These are phyloP conservation scores for Ophiosphaerella narmari DNA, from an alignment of 2,329 filamentous ascomycete genomes.

Conservation along the genomic window DNA sequence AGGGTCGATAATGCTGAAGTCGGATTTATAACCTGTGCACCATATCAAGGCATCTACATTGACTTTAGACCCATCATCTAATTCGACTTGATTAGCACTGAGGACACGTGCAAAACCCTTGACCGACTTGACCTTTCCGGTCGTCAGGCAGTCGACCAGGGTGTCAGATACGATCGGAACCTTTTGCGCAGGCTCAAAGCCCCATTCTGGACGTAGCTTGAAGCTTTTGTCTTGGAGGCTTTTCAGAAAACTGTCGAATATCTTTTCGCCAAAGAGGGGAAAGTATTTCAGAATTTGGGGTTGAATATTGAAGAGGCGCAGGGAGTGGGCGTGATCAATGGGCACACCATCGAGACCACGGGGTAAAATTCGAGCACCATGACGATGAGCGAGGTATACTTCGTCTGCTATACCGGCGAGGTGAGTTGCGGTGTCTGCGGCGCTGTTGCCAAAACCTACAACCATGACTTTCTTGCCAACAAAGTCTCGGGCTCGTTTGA, in stretches of 20 bases:
- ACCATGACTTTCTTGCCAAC: slow-evolving; percentile 25
- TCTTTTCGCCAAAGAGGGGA: slow-evolving; percentile 15
- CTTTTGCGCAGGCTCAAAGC: slow-evolving; percentile 22
- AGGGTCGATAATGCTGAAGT: slow-evolving; percentile 31
- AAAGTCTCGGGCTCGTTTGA: slow-evolving; percentile 19
- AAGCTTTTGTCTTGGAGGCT: slow-evolving; percentile 26
- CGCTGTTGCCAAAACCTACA: slow-evolving; percentile 32
- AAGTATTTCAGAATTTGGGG: slow-evolving; percentile 15
- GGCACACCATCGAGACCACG: slow-evolving; percentile 16
- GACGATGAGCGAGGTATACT: slow-evolving; percentile 29
- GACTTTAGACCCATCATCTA: slow-evolving; percentile 32
- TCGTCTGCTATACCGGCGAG: slow-evolving; percentile 23
- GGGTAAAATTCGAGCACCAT: slow-evolving; percentile 25
- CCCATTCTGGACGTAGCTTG: slow-evolving; percentile 27
- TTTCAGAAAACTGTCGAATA: slow-evolving; percentile 26
- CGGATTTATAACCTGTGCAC: slow-evolving; percentile 43
- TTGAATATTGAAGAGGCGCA: slow-evolving; percentile 18
- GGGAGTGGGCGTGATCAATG: slow-evolving; percentile 19
- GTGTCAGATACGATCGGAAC: slow-evolving; percentile 26
- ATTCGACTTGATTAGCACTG: slow-evolving; percentile 23
- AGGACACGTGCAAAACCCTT: slow-evolving; percentile 19
- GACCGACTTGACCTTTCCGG: slow-evolving; percentile 20
- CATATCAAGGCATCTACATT: slow-evolving; percentile 44
- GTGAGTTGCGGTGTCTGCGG: slow-evolving; percentile 29
- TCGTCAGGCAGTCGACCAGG: slow-evolving; percentile 19